phyloP scores from a whole-genome alignment of 1,284 basidiomycete species.

The Amylostereum areolatum region DNA sequence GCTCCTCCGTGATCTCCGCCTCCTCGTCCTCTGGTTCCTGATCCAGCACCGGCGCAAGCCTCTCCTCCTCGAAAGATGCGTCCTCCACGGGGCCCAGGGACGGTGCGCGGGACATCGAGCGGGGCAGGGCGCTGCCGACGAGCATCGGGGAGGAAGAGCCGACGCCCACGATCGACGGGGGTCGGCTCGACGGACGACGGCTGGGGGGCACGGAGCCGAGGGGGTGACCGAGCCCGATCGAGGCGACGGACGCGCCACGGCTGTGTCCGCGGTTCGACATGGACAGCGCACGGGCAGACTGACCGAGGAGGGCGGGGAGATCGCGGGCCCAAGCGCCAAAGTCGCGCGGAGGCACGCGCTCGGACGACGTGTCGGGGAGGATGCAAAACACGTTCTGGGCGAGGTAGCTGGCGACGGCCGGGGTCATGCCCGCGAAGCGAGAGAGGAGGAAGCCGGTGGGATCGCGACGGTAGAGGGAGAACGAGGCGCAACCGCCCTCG shows the following conservation, averaged over 20 bases:
- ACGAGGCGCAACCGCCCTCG: conserved; percentile 72
- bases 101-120: conserved; percentile 54
- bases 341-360: conserved; percentile 73
- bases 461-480: conserved; percentile 75
- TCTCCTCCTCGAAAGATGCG: conserved; percentile 18
- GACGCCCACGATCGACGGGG: too few species aligned
- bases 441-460: conserved; percentile 84
- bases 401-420: conserved; percentile 81
- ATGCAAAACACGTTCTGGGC: conserved; percentile 85
- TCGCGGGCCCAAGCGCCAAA: conserved; percentile 86
- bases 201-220: conserved; percentile 60
- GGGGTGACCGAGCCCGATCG: conserved; percentile 51
- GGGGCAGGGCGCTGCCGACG: conserved; percentile 44
- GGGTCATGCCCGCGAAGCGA: conserved; percentile 91
- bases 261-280: conserved; percentile 8
- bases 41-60: conserved; percentile 35
- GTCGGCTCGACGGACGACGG: conserved; percentile 61
- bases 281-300: conserved; percentile 13
- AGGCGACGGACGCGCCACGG: conserved; percentile 35
- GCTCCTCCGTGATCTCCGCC: conserved; percentile 33
- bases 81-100: conserved; percentile 51
- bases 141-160: conserved; percentile 31
- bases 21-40: conserved; percentile 43
- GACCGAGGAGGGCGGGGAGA: conserved; percentile 67
- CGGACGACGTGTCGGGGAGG: conserved; percentile 49